phyloP scores from a whole-genome alignment of 164 flowering plant species.

The Piper longum region DNA sequence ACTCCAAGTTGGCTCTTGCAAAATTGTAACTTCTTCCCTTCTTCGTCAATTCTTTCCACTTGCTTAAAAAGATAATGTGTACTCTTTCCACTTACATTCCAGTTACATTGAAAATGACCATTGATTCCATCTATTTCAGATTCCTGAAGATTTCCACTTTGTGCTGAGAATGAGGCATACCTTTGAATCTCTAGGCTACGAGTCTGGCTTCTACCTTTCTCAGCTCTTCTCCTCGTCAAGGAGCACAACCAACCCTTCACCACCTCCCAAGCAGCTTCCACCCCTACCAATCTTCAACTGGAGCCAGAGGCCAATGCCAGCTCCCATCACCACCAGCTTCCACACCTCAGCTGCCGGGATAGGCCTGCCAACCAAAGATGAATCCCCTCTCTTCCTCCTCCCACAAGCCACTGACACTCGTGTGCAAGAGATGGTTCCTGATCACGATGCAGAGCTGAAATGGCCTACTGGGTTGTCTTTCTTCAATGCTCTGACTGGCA shows the following conservation, averaged over 20 bases:
- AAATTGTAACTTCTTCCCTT: conserved; percentile 61
- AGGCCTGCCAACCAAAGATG: conserved; percentile 40
- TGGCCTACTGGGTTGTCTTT: conserved; percentile 94
- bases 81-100: not conserved
- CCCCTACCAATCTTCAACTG: conserved; percentile 75
- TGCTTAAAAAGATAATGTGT: not conserved
- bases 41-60: not conserved
- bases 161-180: conserved; percentile 98
- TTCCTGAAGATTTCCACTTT: conserved; percentile 94
- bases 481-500: conserved; percentile 16
- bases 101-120: not conserved
- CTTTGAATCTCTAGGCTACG: conserved; percentile 91
- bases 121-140: conserved; percentile 27
- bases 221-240: conserved; percentile 80
- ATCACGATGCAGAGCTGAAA: conserved; percentile 71
- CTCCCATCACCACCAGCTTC: conserved; percentile 8
- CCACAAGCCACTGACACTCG: conserved; percentile 55
- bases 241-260: conserved; percentile 36
- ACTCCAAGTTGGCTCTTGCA: conserved; percentile 93
- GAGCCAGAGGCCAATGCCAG: conserved; percentile 49
- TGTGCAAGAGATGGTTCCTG: conserved; percentile 66
- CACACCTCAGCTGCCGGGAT: conserved; percentile 5
- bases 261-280: conserved; percentile 28
- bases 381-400: conserved; percentile 62
- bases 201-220: conserved; percentile 88